Evolutionary conservation across 805 yeast species (phyloP).

Genomic region (Sugiyamaella smithiae): DNA sequence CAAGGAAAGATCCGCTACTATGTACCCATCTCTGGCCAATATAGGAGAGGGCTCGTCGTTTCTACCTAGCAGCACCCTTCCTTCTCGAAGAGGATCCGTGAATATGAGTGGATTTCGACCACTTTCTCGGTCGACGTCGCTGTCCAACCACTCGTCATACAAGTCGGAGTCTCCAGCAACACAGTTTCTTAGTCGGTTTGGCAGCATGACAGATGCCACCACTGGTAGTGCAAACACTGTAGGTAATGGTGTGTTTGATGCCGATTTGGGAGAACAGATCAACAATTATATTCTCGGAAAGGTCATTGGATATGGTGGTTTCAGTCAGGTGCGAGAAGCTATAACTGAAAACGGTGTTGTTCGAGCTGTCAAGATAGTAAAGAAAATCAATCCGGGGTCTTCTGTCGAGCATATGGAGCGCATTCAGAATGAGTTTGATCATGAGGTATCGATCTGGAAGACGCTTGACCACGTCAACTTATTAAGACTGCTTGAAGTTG

Average conservation of each 20-base stretch:
- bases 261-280: conserved; percentile 53
- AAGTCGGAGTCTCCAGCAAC: conserved; percentile 23
- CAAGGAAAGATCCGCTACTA: conserved; percentile 20
- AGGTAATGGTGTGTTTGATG: conserved; percentile 1
- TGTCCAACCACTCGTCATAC: conserved; percentile 16
- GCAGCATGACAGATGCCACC: conserved; percentile 11
- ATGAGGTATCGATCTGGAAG: conserved; percentile 77
- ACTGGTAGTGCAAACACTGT: conserved; percentile 5
- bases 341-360: conserved; percentile 28
- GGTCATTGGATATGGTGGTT: conserved; percentile 83
- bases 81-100: background rate
- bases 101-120: background rate
- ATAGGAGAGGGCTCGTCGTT: conserved; percentile 2
- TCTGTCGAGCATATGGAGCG: conserved; percentile 39
- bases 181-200: conserved; percentile 23
- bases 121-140: conserved; percentile 15
- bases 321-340: conserved; percentile 83
- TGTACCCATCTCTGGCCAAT: conserved; percentile 13
- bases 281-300: conserved; percentile 63
- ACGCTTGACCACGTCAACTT: conserved; percentile 61
- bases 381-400: conserved; percentile 34
- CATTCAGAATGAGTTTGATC: conserved; percentile 57
- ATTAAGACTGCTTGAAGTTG: conserved; percentile 58
- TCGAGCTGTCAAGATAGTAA: conserved; percentile 61
- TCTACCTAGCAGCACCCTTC: background rate